Evolutionary conservation across 176 grass and related monocot genomes (phyloP).

Genomic region (Zizania latifolia): DNA sequence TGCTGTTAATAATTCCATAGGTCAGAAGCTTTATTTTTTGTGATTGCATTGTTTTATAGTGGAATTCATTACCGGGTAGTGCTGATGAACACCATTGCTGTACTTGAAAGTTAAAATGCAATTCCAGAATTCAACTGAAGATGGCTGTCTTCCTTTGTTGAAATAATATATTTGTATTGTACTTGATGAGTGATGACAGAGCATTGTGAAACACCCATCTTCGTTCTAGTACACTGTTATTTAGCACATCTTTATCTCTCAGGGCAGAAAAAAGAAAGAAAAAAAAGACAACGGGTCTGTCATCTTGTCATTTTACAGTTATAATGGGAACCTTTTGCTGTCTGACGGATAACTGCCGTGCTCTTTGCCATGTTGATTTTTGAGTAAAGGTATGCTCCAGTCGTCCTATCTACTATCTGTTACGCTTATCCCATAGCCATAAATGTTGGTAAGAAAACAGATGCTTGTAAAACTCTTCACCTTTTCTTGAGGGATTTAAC

Average conservation of each 20-base stretch:
- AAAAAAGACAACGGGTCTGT: neutral
- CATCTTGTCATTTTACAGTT: too few relatives aligned
- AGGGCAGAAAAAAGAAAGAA: too few relatives aligned
- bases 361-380: slow-evolving; percentile 8
- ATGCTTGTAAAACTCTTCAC: neutral
- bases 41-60: slow-evolving; percentile 15
- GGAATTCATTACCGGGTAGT: neutral
- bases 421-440: neutral
- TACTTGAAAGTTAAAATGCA: slow-evolving; percentile 2
- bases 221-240: neutral
- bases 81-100: neutral
- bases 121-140: slow-evolving; percentile 1
- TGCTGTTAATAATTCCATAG: slow-evolving; percentile 5
- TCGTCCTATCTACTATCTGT: neutral
- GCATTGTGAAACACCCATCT: neutral
- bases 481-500: slow-evolving; percentile 2
- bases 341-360: slow-evolving; percentile 13
- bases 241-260: neutral
- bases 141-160: neutral
- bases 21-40: neutral
- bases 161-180: neutral
- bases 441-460: neutral
- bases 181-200: neutral
- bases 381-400: neutral
- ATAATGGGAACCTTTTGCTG: too few relatives aligned